Evolutionary conservation across 2,329 filamentous ascomycete species (phyloP), one percentile per base, ranked within the genome.

Genomic region (Fragosphaeria purpurea): DNA sequence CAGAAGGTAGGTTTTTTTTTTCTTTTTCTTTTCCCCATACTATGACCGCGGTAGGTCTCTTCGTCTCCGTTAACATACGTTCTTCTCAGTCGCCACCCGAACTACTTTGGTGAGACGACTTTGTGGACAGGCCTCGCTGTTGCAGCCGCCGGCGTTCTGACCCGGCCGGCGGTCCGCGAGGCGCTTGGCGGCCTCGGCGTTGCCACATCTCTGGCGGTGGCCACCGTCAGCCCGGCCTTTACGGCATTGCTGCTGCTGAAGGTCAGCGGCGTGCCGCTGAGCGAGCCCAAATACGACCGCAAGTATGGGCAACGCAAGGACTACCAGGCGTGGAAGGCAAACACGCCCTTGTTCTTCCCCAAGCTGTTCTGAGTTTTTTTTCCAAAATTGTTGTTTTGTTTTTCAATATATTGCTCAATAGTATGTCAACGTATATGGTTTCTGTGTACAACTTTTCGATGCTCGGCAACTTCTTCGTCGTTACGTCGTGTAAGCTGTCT

Each of bases 61-160:
- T 11, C 35, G 7, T 11, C 35, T 31, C 4, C n/a, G 8, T 35
- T n/a, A 22, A 22, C 22, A 22, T 22, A 32, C 37, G 46, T 8
- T 22, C 10, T 41, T 22, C 4, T 35, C 33, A 69, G 72, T 45
- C 67, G 80, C 53, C 80, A 84, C 63, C 83, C 83, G 1, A 84
- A 86, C 60, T 86, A 86, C 67, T 84, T 86, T 61, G 83, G 83
- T n/a, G 83, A 86, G 63, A 74, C 72, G 33, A 82, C 79, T 9
- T 67, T 87, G 35, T 87, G 82, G 83, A 80, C 76, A 0, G 83
- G 83, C 1, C 76, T 86, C 52, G 80, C 82, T 0, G 75, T 78
- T 5, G 65, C 71, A 1, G 73, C 79, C 0, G 78, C 74, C 0
- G 80, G 81, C 1, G 67, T 79, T 1, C 66, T 87, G 46, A 63